Evolutionary conservation across 345 rosid genomes (phyloP).

Genomic region (Salix brachista): DNA sequence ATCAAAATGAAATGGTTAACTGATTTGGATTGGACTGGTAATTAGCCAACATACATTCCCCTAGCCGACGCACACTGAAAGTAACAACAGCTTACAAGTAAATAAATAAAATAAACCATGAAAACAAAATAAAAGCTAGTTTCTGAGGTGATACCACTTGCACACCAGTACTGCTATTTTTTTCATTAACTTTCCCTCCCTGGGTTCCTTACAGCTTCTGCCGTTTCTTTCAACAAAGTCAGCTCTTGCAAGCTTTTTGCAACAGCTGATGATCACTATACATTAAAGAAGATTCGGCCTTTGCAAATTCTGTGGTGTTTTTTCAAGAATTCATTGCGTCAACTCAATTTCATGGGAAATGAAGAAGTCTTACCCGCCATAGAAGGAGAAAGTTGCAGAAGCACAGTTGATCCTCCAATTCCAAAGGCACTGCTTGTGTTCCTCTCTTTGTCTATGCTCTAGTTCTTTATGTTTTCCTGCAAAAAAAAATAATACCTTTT

Average conservation of each 20-base stretch:
- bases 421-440: constrained; percentile 23
- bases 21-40: too few relatives aligned
- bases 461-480: not conserved
- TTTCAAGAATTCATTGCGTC: constrained; percentile 2
- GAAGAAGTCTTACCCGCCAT: constrained; percentile 15
- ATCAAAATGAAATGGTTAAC: too few relatives aligned
- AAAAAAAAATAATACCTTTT: not conserved
- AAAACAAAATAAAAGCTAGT: too few relatives aligned
- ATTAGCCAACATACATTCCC: too few relatives aligned
- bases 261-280: not conserved
- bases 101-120: too few relatives aligned
- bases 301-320: not conserved
- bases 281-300: not conserved
- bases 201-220: not conserved
- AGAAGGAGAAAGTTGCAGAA: constrained; percentile 9
- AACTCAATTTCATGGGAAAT: constrained; percentile 29
- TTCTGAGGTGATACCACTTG: too few relatives aligned
- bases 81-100: too few relatives aligned
- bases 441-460: not conserved
- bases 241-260: too few relatives aligned
- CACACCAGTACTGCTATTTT: not conserved
- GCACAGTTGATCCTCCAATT: constrained; percentile 24
- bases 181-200: not conserved
- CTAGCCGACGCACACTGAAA: too few relatives aligned
- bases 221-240: not conserved